A percentile compares a stretch with the other conserved stretches of the same genome.
Conservation (phyloP, 1,284 basidiomycete genomes). For the Apiotrichum akiyoshidainum region DNA sequence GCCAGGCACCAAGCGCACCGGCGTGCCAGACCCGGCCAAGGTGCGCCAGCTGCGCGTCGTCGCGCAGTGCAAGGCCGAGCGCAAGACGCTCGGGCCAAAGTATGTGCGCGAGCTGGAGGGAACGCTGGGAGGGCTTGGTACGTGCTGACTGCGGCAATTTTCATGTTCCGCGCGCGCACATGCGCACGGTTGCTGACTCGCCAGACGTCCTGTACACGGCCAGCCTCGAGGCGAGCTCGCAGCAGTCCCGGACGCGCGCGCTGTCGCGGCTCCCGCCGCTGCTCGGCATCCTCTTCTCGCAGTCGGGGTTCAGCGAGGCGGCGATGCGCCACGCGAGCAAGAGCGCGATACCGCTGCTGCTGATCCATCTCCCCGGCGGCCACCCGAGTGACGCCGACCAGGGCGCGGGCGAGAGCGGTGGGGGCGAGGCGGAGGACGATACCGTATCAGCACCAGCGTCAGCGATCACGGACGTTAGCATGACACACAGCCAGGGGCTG, state of each 20-base stretch:
- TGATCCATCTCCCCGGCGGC: constrained; percentile 66
- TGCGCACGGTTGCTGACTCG: constrained; percentile 10
- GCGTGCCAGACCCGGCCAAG: constrained; percentile 3
- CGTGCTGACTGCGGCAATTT: background rate
- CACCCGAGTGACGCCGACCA: background rate
- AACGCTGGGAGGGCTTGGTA: constrained; percentile 56
- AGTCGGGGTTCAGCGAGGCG: constrained; percentile 68
- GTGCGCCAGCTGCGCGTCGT: constrained; percentile 64
- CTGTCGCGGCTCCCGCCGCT: constrained; percentile 23
- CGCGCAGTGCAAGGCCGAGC: constrained; percentile 86
- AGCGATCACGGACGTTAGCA: background rate
- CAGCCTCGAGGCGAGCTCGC: background rate
- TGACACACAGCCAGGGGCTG: background rate
- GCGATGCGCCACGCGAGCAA: constrained; percentile 64
- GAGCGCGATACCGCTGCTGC: constrained; percentile 68
- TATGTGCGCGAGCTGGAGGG: constrained; percentile 85
- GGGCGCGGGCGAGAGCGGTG: constrained; percentile 4
- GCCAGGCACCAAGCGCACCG: background rate
- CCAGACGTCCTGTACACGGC: background rate
- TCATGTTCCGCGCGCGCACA: background rate
- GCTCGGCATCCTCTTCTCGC: constrained; percentile 70
- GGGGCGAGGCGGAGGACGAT: background rate
- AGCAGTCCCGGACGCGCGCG: background rate
- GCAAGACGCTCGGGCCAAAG: constrained; percentile 69
- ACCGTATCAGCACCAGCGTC: too few relatives aligned